Conservation (phyloP, 2,329 filamentous ascomycete species). For the Stachybotrys chartarum region DNA sequence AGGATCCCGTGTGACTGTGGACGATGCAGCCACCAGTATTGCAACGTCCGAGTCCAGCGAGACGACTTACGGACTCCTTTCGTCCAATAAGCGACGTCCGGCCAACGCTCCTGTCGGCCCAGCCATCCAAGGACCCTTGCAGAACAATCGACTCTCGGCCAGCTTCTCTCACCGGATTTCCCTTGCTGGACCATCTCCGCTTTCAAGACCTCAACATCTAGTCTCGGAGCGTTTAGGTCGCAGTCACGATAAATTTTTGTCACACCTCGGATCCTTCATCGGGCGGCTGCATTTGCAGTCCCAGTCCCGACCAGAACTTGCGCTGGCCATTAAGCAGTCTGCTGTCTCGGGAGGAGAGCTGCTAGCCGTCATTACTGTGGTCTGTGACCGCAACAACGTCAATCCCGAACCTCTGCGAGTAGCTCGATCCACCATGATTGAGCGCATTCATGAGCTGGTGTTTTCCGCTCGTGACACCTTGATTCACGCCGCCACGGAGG, state of each 20-base stretch:
- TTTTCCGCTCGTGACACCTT: constrained; percentile 76
- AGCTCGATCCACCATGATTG: constrained; percentile 70
- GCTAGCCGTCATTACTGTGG: constrained; percentile 70
- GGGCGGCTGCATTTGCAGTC: constrained; percentile 84
- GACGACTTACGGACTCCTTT: constrained; percentile 23
- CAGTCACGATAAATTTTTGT: constrained; percentile 82
- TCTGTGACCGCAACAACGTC: constrained; percentile 69
- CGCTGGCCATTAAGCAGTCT: constrained; percentile 75
- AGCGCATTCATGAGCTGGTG: constrained; percentile 72
- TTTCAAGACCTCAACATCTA: constrained; percentile 60
- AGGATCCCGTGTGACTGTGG: constrained; percentile 29
- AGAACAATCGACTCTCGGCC: constrained; percentile 41
- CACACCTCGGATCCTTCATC: constrained; percentile 87
- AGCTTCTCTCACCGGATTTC: constrained; percentile 68
- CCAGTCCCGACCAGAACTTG: constrained; percentile 78
- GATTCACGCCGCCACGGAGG: constrained; percentile 57
- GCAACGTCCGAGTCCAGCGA: constrained; percentile 28
- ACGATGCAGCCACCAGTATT: constrained; percentile 23
- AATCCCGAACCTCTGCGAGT: constrained; percentile 59
- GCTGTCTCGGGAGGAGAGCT: constrained; percentile 75
- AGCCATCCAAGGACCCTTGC: constrained; percentile 26
- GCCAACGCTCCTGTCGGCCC: constrained; percentile 25
- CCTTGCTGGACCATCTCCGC: constrained; percentile 59
- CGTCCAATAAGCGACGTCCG: constrained; percentile 36
- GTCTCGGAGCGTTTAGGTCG: constrained; percentile 76